Evolutionary conservation across 2,329 filamentous ascomycete species (phyloP), one percentile per base, ranked within the genome.

Genomic region (Clarireedia sp.): DNA sequence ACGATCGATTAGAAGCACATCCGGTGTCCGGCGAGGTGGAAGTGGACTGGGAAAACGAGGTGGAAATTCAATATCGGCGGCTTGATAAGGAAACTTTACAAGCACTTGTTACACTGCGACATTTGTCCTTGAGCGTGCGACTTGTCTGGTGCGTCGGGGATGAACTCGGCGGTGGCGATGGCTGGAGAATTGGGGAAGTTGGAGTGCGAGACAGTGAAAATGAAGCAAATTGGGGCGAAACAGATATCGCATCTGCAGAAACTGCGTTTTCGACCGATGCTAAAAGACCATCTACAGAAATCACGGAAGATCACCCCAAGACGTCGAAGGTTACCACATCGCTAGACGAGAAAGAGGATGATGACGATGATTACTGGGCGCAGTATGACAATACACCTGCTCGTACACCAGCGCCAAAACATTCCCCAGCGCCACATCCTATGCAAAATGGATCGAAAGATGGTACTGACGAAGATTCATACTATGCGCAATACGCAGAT

Each of bases 1-100:
- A 78, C 55, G 80, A 87, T 52, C 73, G 78, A 46, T 74, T 92
- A 33, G 86, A 91, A 68, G 86, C 87, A n/a, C 89, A 94, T 65
- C 89, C 89, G 3, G 82, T 86, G 4, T 90, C 86, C 2, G 88
- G 87, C 53, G 87, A 91, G 69, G 80, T 92, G 53, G 88, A 92
- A 71, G 71, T 91, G 19, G 78, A 82, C 64, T 77, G 69, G 68
- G 85, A 89, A 52, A 77, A 79, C 76, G 85, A 89, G 55, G 78
- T 81, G 7, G 75, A 81, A 57, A 75, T 77, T 26, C 76, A 79
- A 52, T 92, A 85, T 71, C 76, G 81, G 57, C 77, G 87, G n/a
- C 68, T 89, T 37, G 89, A 94, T 64, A 72, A 79, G 45, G 89
- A 94, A 71, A 94, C 88, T 0, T 70, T 91, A 51, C 85, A 91